Evolutionary conservation across 2,329 filamentous ascomycete species (phyloP), one percentile per base, ranked within the genome.

Genomic region (Camptophora hylomeconis): DNA sequence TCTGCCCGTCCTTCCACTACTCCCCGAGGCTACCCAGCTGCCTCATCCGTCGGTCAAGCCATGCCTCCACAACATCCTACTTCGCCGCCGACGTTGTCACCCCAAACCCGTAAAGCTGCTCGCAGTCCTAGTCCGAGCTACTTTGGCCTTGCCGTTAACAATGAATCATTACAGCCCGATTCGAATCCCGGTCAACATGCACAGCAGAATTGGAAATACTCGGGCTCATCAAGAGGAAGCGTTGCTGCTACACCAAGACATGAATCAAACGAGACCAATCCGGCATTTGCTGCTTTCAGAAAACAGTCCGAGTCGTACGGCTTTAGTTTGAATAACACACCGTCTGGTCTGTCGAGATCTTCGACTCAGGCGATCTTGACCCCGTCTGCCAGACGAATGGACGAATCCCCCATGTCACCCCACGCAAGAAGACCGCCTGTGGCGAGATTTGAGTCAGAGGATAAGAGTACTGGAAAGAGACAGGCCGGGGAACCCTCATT

Each of bases 221-320:
- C 72, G 6, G 79, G 76, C 0, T 75, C 77, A 4, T 67, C 83
- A 26, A 73, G 72, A 45, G 80, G 76, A 0, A 38, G 80, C 79
- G 70, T 66, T 12, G 69, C 75, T 10, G 67, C 70, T 3, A 68
- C 80, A 6, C 80, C 81, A 2, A 73, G 73, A 38, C 67, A 75
- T 39, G 58, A 83, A 5, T 69, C 80, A 0, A 58, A 82, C 28
- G 79, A 87, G 45, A 72, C 76, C 18, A 84, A 86, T 45, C 70
- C 79, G 5, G 76, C 84, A n/a, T 87, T 80, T 39, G 81, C 87
- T 49, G 77, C 78, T 2, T 87, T 92, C 49, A 67, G 66, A 42
- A 72, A 67, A 39, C 76, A 83, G 46, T 69, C 72, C n/a, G 80
- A 86, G 45, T 75, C 28, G 16, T 16, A 26, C 20, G 6, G 17